phyloP scores from a whole-genome alignment of 176 grass and related monocot genomes.

The Stipa capillata region DNA sequence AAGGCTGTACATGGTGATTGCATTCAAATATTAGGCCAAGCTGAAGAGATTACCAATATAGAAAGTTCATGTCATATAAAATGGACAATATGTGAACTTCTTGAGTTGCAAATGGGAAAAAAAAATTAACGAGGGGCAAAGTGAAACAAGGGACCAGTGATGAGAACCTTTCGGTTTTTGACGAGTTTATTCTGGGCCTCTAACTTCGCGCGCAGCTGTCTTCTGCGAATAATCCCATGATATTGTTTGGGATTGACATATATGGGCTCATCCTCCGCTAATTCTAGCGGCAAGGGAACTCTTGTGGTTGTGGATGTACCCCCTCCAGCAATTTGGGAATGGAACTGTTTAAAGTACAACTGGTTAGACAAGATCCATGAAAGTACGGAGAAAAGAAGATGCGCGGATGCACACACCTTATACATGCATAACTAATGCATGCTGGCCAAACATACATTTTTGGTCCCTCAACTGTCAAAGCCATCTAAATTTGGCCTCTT shows the following conservation, averaged over 20 bases:
- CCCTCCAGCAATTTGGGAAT: conserved; percentile 24
- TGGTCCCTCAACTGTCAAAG: too few relatives aligned
- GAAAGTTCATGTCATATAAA: background rate
- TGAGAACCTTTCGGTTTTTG: conserved; percentile 54
- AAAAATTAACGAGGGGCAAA: background rate
- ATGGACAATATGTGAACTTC: background rate
- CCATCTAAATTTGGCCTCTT: too few relatives aligned
- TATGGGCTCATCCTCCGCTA: conserved; percentile 59
- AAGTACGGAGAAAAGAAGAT: background rate
- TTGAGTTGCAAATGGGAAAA: background rate
- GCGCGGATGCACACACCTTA: too few relatives aligned
- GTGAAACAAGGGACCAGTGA: background rate
- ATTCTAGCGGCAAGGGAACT: conserved; percentile 61
- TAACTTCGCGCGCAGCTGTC: conserved; percentile 78
- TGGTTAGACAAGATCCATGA: background rate
- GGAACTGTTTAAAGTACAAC: conserved; percentile 30
- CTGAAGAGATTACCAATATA: background rate
- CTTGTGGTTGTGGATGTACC: conserved; percentile 19
- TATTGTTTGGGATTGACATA: conserved; percentile 96
- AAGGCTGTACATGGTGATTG: conserved; percentile 43
- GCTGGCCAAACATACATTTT: too few relatives aligned
- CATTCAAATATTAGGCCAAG: background rate
- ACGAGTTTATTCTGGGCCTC: conserved; percentile 69
- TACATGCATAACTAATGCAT: too few relatives aligned
- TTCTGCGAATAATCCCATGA: conserved; percentile 69